phyloP scores from a whole-genome alignment of 2,329 filamentous ascomycete species.

The Colletotrichum musicola region DNA sequence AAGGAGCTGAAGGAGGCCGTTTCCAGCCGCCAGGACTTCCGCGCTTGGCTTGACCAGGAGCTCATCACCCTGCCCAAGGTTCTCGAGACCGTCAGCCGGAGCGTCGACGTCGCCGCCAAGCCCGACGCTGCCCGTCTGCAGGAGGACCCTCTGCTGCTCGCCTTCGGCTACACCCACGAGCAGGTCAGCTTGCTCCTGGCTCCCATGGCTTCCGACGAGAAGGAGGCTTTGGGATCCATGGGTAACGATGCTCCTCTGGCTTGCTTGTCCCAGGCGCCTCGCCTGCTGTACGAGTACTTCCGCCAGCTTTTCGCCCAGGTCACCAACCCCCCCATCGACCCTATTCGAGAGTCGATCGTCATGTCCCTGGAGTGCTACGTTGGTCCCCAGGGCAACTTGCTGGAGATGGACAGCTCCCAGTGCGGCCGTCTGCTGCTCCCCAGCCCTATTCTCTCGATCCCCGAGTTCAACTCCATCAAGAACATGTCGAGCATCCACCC shows the following conservation, averaged over 20 bases:
- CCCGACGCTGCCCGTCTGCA: constrained; percentile 80
- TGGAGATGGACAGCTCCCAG: constrained; percentile 93
- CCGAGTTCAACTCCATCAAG: constrained; percentile 89
- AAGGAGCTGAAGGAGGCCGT: constrained; percentile 91
- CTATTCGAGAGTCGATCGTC: constrained; percentile 96
- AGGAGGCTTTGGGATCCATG: constrained; percentile 97
- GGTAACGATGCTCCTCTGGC: constrained; percentile 95
- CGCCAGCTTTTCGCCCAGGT: constrained; percentile 97
- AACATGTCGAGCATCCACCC: constrained; percentile 80
- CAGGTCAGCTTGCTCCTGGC: constrained; percentile 92
- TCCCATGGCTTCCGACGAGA: constrained; percentile 97
- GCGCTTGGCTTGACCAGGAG: constrained; percentile 87
- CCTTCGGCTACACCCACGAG: constrained; percentile 95
- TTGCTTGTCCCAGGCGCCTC: constrained; percentile 89
- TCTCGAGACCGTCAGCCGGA: constrained; percentile 69
- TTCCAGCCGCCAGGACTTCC: constrained; percentile 88
- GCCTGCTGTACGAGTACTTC: constrained; percentile 96
- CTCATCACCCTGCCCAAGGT: constrained; percentile 85
- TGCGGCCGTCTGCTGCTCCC: constrained; percentile 88
- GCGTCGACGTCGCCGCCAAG: constrained; percentile 73
- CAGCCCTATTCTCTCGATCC: constrained; percentile 88
- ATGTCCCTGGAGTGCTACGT: constrained; percentile 98
- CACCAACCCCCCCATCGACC: constrained; percentile 97
- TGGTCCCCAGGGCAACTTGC: constrained; percentile 92
- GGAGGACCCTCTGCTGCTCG: constrained; percentile 84